phyloP scores from a whole-genome alignment of 768 basidiomycete genomes.

The Termitomyces sp. region DNA sequence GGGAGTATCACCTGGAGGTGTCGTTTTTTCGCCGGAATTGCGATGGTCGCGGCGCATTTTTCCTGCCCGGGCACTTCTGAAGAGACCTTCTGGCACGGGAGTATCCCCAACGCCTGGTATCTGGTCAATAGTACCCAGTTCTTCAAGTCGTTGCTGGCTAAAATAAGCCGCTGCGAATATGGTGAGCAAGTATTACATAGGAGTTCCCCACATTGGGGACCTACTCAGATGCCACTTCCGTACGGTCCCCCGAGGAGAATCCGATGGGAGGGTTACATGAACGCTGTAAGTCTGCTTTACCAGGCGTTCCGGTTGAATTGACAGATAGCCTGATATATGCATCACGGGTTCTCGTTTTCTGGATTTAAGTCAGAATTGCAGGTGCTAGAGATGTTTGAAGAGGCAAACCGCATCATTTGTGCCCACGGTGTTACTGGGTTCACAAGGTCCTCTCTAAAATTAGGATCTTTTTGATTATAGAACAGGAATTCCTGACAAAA shows the following conservation, averaged over 20 bases:
- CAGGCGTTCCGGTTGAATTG: constrained; percentile 56
- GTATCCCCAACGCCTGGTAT: constrained; percentile 65
- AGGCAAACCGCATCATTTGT: constrained; percentile 62
- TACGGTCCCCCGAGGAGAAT: constrained; percentile 47
- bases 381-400: neutral
- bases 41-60: constrained; percentile 56
- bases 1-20: constrained; percentile 26
- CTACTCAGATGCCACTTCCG: constrained; percentile 85
- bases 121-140: constrained; percentile 67
- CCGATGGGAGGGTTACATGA: constrained; percentile 59
- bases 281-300: constrained; percentile 87
- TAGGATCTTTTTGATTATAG: constrained; percentile 78
- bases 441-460: constrained; percentile 49
- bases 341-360: constrained; percentile 17
- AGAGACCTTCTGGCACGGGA: constrained; percentile 72
- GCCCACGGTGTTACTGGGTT: constrained; percentile 72
- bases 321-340: constrained; percentile 16
- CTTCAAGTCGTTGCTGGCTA: constrained; percentile 71
- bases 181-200: constrained; percentile 23
- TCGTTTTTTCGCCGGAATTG: constrained; percentile 29
- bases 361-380: neutral
- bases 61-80: constrained; percentile 71
- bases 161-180: constrained; percentile 71
- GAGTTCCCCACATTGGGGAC: constrained; percentile 25
- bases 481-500: constrained; percentile 69